phyloP scores from a whole-genome alignment of 108 stramenopile genomes.

The Craspedostauros australis region DNA sequence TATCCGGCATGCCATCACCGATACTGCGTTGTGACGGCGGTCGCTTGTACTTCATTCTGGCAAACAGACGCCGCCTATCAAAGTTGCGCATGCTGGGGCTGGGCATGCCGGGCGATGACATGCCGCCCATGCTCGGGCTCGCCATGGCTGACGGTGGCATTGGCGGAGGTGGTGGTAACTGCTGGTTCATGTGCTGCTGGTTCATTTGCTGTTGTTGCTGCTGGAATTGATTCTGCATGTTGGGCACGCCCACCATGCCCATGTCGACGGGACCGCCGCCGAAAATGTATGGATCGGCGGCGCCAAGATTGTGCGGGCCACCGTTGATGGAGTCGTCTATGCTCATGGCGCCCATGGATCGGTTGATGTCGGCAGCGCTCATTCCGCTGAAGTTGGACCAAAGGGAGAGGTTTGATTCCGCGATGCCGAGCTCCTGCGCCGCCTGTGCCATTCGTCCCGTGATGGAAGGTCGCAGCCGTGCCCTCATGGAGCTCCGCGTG shows the following conservation, averaged over 20 bases:
- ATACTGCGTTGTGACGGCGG: slow-evolving; percentile 5
- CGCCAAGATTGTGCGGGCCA: too few relatives aligned
- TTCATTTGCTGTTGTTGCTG: slow-evolving; percentile 12
- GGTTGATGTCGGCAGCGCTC: too few relatives aligned
- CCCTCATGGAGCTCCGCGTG: slow-evolving; percentile 7
- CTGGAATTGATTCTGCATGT: too few relatives aligned
- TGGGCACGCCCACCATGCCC: too few relatives aligned
- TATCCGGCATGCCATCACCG: slow-evolving; percentile 39
- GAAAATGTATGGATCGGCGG: too few relatives aligned
- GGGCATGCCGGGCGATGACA: slow-evolving; percentile 4
- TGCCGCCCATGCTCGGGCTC: too few relatives aligned
- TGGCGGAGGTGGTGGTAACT: slow-evolving; percentile 5
- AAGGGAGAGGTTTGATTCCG: slow-evolving; percentile 15
- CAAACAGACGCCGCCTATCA: slow-evolving; percentile 33
- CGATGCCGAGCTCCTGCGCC: slow-evolving; percentile 14
- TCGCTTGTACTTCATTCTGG: slow-evolving; percentile 33
- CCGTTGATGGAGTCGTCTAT: too few relatives aligned
- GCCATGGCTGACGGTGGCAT: slow-evolving; percentile 6
- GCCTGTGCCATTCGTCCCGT: slow-evolving; percentile 5
- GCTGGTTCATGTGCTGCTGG: neutral
- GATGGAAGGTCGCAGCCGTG: slow-evolving; percentile 16
- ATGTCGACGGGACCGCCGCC: too few relatives aligned
- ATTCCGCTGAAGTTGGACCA: slow-evolving; percentile 34
- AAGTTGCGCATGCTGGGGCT: slow-evolving; percentile 1
- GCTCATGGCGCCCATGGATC: too few relatives aligned